Evolutionary conservation across 306 rosid species (phyloP), one percentile per base, ranked within the genome.

Genomic region (Vigna radiata): DNA sequence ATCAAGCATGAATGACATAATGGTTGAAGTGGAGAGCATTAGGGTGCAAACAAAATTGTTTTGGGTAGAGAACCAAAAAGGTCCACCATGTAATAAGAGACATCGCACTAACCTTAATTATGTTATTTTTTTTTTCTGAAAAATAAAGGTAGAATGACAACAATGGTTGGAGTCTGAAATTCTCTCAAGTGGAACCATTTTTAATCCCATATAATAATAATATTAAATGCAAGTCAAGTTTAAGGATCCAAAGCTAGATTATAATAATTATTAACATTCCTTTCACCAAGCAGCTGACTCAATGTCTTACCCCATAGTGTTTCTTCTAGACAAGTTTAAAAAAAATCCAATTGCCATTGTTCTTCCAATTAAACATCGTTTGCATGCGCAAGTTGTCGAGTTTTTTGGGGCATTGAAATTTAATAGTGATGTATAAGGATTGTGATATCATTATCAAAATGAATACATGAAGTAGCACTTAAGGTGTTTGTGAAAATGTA

Each of bases 21-120:
- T 77, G 70, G 75, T 37, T 70, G 78, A 82, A 82, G 85, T 82
- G 85, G 85, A 82, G 48, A 44, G 85, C 85, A 82, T 75, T 82
- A 70, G 70, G 78, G 50, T 71, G 65, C 61, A 65, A 76, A 76
- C 14, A 62, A 16, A 50, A 52, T 60, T 52, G 77, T 29, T 68
- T 55, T 49, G 72, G 55, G 77, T 60, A 52, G 50, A 66, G 19
- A 37, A 64, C 63, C 46, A 54, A 44, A 70, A 80, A 65, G 75
- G 76, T 80, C 80, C 84, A 74, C 84, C 6, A 67, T 49, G 69
- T 44, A 70, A 82, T 66, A 73, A 56, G 73, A 53, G 68, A 53
- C n/a, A 76, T 82, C 79, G 82, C 85, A 82, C 82, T 77, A 71
- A 64, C 33, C 65, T 23, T 19, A 36, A 54, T 64, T 52, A 48